Evolutionary conservation across 2,329 filamentous ascomycete genomes (phyloP), one percentile per base, ranked within the genome.

Genomic region (Macroventuria anomochaeta): DNA sequence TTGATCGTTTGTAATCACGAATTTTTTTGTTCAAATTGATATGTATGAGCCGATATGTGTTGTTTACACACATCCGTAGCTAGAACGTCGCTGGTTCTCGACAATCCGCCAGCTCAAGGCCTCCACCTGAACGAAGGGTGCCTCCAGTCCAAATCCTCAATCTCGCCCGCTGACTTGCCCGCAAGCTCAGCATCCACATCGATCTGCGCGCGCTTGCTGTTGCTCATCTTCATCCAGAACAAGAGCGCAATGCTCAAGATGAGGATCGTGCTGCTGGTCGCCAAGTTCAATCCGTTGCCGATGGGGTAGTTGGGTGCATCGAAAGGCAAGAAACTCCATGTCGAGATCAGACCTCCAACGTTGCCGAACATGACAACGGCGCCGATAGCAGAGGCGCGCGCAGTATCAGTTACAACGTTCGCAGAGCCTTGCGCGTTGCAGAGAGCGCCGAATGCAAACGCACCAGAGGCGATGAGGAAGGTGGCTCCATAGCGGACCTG

Each of bases 281-380:
- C 88, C 36, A 90, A 65, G 67, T 91, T 91, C 29, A 91, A 70
- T 0, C 88, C 88, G 64, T 90, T 90, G 1, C 88, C 88, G 50
- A 90, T 89, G 55, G 79, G 85, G 64, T 85, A 91, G 53, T 90
- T 73, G 0, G 88, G 88, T 0, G 64, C 83, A 65, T 90, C 88
- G 61, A 76, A 83, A 0, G 82, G 81, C 13, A 89, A 64, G 72
- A 87, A 89, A 1, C 79, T 81, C 86, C 86, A 89, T 0, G 85
- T 87, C 1, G 83, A 81, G 53, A 88, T 80, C 28, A 90, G 70
- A 0, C 88, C 88, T 2, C 88, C 88, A n/a, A 90, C 68, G 48
- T 90, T 90, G 23, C 88, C 88, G 20, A 89, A 76, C 87, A 90
- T 90, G 65, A 90, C 85, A 46, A 85, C 85, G 0, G 82, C 83